Conservation (phyloP, 306 rosid genomes). For the Cicer chorassanicum region DNA sequence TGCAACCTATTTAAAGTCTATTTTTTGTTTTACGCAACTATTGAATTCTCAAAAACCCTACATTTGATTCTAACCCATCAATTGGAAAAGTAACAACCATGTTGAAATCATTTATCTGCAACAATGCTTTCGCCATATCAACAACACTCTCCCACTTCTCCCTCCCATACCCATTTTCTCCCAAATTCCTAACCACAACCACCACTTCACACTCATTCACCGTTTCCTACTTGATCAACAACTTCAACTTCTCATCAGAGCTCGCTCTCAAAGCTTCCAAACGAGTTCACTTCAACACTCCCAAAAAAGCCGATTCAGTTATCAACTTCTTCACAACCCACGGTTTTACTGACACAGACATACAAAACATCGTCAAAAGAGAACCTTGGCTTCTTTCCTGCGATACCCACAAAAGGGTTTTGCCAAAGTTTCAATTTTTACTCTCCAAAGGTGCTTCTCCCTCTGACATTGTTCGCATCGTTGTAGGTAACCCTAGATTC, state of each 20-base stretch:
- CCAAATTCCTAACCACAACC: background rate
- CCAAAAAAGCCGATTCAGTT: slow-evolving; percentile 20
- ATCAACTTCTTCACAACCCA: slow-evolving; percentile 8
- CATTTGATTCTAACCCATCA: background rate
- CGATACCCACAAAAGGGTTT: background rate
- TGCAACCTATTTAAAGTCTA: too few species aligned
- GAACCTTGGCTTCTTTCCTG: background rate
- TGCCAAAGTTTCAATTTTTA: slow-evolving; percentile 48
- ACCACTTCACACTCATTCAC: background rate
- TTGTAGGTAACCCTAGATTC: background rate
- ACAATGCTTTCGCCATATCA: background rate
- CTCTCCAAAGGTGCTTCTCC: slow-evolving; percentile 41
- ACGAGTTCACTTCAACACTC: background rate
- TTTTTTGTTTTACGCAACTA: too few species aligned
- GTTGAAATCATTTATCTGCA: background rate
- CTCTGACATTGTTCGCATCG: slow-evolving; percentile 31
- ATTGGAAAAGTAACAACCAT: background rate
- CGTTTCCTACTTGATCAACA: slow-evolving; percentile 51
- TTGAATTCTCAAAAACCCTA: background rate
- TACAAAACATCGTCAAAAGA: background rate
- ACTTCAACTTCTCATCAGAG: slow-evolving; percentile 45
- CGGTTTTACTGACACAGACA: slow-evolving; percentile 8
- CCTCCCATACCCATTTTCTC: background rate
- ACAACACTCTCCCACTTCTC: background rate
- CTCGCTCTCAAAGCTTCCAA: slow-evolving; percentile 45